Conservation (phyloP, 2,329 filamentous ascomycete genomes). For the Capronia coronata region DNA sequence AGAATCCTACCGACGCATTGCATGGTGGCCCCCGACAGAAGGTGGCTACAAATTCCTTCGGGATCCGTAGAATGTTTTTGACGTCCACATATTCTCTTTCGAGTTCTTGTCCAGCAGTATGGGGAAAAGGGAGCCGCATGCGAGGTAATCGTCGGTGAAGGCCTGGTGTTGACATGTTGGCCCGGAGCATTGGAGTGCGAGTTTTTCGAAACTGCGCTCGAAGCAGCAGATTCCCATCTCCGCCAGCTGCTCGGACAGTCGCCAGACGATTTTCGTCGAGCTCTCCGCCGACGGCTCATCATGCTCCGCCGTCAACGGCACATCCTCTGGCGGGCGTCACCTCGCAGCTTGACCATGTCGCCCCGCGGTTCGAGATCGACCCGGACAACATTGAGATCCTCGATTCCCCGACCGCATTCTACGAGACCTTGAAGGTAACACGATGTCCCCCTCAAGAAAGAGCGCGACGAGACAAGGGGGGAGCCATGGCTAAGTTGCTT, state of each 20-base stretch:
- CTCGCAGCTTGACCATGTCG: constrained; percentile 75
- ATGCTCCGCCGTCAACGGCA: constrained; percentile 36
- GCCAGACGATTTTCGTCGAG: constrained; percentile 19
- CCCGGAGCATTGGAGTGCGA: constrained; percentile 19
- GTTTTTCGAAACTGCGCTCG: constrained; percentile 23
- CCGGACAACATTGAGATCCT: constrained; percentile 76
- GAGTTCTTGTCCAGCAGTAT: not conserved
- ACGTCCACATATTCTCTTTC: too few relatives aligned
- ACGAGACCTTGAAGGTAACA: constrained; percentile 77
- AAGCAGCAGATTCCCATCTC: constrained; percentile 3
- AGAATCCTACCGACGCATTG: not conserved
- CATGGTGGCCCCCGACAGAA: too few relatives aligned
- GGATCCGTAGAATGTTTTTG: not conserved
- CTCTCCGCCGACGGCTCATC: constrained; percentile 11
- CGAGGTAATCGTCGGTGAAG: not conserved
- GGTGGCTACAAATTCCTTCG: too few relatives aligned
- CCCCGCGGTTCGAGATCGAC: constrained; percentile 80
- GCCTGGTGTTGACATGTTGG: constrained; percentile 21
- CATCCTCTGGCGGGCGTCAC: constrained; percentile 54
- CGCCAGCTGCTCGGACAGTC: constrained; percentile 9
- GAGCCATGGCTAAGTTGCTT: constrained; percentile 18
- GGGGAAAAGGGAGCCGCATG: constrained; percentile 1
- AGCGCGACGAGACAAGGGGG: constrained; percentile 2
- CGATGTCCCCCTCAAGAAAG: constrained; percentile 3
- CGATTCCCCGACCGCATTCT: constrained; percentile 78